Evolutionary conservation across 139 green algal genomes (phyloP), one percentile per base, ranked within the genome.

Genomic region (Ettlia oleoabundans): DNA sequence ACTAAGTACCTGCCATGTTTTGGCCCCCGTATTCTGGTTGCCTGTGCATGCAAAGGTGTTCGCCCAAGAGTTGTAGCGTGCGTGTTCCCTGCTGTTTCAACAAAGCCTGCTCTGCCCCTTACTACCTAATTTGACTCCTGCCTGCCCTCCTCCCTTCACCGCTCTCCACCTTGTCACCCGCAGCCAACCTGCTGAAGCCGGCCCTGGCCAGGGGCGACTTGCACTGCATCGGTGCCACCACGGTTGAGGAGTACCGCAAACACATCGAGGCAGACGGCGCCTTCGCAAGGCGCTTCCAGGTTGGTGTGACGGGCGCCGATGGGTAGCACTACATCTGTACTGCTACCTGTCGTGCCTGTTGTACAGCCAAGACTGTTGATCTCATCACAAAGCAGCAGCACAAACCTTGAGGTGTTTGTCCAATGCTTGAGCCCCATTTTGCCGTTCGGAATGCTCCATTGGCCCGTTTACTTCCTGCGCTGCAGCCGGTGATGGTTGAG

Each of bases 181-280:
- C 91, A 41, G 90, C 91, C 32, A 98, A 98, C 88, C 85, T 98
- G 66, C 86, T 98, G 40, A 98, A 98, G 84, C 94, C 94, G 0
- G 88, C 92, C 0, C 88, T 98, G 32, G 94, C 93, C 7, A 84
- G 93, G 9, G 89, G 91, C 8, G 80, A 91, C 73, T 88, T 96
- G 72, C 89, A 91, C 78, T 93, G 88, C 83, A 93, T 96, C 30
- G 95, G 95, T 22, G 95, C 95, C 55, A 98, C 95, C 64, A 98
- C 95, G 2, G 86, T 97, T 58, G 94, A 96, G 21, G 95, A 98
- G 87, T 98, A 94, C 86, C 79, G 94, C 40, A 87, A 91, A 81
- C 91, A 98, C 88, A 94, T 98, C 21, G 95, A 98, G 90, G 88
- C 90, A 43, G 95, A 98, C 86, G 89, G 93, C 2, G 95, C 95